Conservation (phyloP, 1,284 basidiomycete genomes). For the Amylostereum areolatum region DNA sequence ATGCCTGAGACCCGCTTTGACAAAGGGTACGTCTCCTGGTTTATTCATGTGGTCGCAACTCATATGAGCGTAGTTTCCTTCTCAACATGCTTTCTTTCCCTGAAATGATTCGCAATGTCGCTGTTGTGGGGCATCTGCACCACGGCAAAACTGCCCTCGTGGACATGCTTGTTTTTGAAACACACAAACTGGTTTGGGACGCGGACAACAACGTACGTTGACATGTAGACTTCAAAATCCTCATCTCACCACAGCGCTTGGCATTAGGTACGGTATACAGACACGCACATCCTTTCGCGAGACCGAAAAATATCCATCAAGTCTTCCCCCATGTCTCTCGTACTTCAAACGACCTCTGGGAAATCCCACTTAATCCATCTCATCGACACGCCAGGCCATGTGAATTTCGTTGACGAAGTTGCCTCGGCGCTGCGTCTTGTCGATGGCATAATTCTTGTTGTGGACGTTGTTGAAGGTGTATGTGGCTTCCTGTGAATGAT, state of each 20-base stretch:
- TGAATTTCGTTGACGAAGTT: slow-evolving; percentile 97
- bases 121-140: slow-evolving; percentile 92
- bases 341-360: slow-evolving; percentile 81
- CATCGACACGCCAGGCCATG: slow-evolving; percentile 97
- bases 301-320: slow-evolving; percentile 93
- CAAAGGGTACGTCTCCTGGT: slow-evolving; percentile 63
- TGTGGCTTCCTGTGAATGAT: slow-evolving; percentile 20
- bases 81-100: slow-evolving; percentile 90
- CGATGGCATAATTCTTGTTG: slow-evolving; percentile 93
- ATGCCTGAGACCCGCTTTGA: slow-evolving; percentile 92
- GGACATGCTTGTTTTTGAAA: slow-evolving; percentile 97
- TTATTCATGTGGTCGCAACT: slow-evolving; percentile 8
- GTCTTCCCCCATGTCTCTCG: slow-evolving; percentile 92
- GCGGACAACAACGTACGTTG: slow-evolving; percentile 75
- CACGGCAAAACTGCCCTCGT: slow-evolving; percentile 96
- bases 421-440: slow-evolving; percentile 81
- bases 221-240: slow-evolving; percentile 7
- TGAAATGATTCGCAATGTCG: slow-evolving; percentile 93
- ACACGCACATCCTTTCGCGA: slow-evolving; percentile 87
- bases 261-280: slow-evolving; percentile 84
- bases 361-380: slow-evolving; percentile 94
- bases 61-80: slow-evolving; percentile 62
- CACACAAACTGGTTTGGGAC: slow-evolving; percentile 92
- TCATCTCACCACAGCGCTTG: slow-evolving; percentile 2
- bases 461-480: slow-evolving; percentile 94